Evolutionary conservation across 192 early-diverging fungal species (phyloP).

Genomic region (Podila epicladia): DNA sequence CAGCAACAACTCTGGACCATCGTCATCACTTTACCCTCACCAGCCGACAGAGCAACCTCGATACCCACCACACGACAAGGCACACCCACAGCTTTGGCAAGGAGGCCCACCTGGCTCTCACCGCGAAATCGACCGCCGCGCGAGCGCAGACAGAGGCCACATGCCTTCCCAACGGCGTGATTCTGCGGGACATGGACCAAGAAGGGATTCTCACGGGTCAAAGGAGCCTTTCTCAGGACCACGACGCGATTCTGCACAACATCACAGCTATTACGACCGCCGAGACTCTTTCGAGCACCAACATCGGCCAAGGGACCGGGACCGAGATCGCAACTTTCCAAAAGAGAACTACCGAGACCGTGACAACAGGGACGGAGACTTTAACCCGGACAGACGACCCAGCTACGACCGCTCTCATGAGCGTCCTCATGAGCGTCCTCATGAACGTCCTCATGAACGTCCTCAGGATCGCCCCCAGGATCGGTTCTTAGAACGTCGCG

Average conservation of each 20-base stretch:
- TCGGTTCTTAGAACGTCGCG: conserved; percentile 24
- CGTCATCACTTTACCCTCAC: conserved; percentile 11
- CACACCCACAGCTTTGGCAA: conserved; percentile 25
- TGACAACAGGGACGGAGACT: conserved; percentile 19
- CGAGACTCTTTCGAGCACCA: conserved; percentile 13
- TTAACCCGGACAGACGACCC: conserved; percentile 16
- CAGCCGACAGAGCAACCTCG: conserved; percentile 8
- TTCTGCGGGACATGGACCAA: conserved; percentile 22
- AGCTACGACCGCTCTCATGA: conserved; percentile 22
- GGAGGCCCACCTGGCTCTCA: neutral
- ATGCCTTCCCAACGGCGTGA: conserved; percentile 26
- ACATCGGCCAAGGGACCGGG: neutral
- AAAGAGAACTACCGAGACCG: conserved; percentile 34
- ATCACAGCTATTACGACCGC: conserved; percentile 6
- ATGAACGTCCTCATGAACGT: too few relatives aligned
- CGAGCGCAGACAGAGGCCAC: conserved; percentile 15
- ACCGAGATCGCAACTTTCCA: conserved; percentile 6
- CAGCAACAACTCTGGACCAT: conserved; percentile 1
- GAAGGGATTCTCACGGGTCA: conserved; percentile 26
- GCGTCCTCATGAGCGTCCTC: too few relatives aligned
- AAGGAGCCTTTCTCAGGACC: conserved; percentile 21
- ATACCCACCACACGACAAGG: conserved; percentile 19
- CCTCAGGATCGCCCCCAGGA: neutral
- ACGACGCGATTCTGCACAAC: conserved; percentile 16
- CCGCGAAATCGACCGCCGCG: conserved; percentile 18